Percentiles rank a stretch among this genome's conserved stretches.
Conservation (phyloP, 352 stramenopile genomes). For the Globisporangium lucens region DNA sequence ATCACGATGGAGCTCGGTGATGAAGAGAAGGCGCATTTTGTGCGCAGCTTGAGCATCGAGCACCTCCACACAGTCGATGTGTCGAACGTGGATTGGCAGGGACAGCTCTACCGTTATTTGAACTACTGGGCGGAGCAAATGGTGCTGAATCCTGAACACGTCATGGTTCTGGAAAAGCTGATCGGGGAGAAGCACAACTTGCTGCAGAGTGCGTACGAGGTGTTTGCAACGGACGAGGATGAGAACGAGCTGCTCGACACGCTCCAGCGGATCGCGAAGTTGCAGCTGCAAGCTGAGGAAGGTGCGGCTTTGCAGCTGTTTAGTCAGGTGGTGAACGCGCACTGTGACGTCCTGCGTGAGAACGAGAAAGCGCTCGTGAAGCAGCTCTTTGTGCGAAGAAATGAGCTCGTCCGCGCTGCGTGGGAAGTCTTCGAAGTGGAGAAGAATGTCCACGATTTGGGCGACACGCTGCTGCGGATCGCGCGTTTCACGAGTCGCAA, state of each 20-base stretch:
- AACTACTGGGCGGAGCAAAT: slow-evolving; percentile 38
- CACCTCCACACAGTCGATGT: neutral
- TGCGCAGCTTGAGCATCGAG: slow-evolving; percentile 22
- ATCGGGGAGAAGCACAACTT: slow-evolving; percentile 55
- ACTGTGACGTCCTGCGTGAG: slow-evolving; percentile 30
- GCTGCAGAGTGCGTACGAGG: slow-evolving; percentile 70
- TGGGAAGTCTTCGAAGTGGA: slow-evolving; percentile 51
- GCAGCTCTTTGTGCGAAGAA: slow-evolving; percentile 40
- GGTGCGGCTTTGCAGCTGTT: slow-evolving; percentile 35
- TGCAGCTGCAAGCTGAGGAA: slow-evolving; percentile 48
- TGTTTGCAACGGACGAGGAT: slow-evolving; percentile 54
- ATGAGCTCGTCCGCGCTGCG: slow-evolving; percentile 46
- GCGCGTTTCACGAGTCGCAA: slow-evolving; percentile 49
- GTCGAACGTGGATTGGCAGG: slow-evolving; percentile 39
- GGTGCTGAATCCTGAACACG: slow-evolving; percentile 31
- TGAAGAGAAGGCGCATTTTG: slow-evolving; percentile 52
- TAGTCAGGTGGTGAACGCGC: slow-evolving; percentile 28
- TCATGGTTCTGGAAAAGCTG: slow-evolving; percentile 38
- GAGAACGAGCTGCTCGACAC: slow-evolving; percentile 69
- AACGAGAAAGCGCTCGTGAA: slow-evolving; percentile 41
- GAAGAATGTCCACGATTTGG: slow-evolving; percentile 41
- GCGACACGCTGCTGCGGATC: slow-evolving; percentile 50
- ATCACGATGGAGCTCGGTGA: slow-evolving; percentile 63
- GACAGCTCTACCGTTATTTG: slow-evolving; percentile 42
- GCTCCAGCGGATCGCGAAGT: slow-evolving; percentile 61